A percentile compares a stretch with the other conserved stretches of the same genome.
phyloP scores from a whole-genome alignment of 768 basidiomycete genomes.

The Panus rudis region DNA sequence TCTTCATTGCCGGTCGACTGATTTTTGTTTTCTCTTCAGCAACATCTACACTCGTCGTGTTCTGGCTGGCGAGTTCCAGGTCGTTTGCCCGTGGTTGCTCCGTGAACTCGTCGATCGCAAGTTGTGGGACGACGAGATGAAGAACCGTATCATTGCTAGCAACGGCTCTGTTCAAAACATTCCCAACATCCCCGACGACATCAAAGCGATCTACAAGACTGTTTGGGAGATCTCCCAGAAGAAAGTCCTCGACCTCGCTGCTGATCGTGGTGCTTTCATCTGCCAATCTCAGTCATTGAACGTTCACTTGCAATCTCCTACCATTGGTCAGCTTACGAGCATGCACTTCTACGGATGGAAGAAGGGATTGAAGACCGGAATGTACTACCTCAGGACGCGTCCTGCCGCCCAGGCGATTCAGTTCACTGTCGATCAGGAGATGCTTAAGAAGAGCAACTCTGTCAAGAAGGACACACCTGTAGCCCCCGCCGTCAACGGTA shows the following conservation, averaged over 20 bases:
- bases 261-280: slow-evolving; percentile 98
- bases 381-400: slow-evolving; percentile 94
- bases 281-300: slow-evolving; percentile 95
- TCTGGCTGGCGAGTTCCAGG: slow-evolving; percentile 98
- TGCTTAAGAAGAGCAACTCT: slow-evolving; percentile 60
- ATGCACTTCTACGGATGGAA: slow-evolving; percentile 99
- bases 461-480: slow-evolving; percentile 23
- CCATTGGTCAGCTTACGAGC: slow-evolving; percentile 84
- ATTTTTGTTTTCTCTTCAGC: slow-evolving; percentile 33
- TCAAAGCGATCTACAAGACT: slow-evolving; percentile 99
- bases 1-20: slow-evolving; percentile 7
- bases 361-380: slow-evolving; percentile 97
- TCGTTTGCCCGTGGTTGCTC: slow-evolving; percentile 99
- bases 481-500: slow-evolving; percentile 1
- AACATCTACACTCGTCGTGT: slow-evolving; percentile 99
- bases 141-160: slow-evolving; percentile 98
- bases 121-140: slow-evolving; percentile 98
- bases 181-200: slow-evolving; percentile 77
- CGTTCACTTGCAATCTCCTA: slow-evolving; percentile 85
- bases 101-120: slow-evolving; percentile 92
- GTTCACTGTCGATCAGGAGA: slow-evolving; percentile 87
- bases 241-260: slow-evolving; percentile 95
- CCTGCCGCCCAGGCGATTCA: slow-evolving; percentile 95
- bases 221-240: slow-evolving; percentile 99
- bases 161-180: slow-evolving; percentile 87